Percentiles rank a stretch among this genome's conserved stretches.
phyloP scores from a whole-genome alignment of 208 protist genomes.

The Acanthamoeba quina region DNA sequence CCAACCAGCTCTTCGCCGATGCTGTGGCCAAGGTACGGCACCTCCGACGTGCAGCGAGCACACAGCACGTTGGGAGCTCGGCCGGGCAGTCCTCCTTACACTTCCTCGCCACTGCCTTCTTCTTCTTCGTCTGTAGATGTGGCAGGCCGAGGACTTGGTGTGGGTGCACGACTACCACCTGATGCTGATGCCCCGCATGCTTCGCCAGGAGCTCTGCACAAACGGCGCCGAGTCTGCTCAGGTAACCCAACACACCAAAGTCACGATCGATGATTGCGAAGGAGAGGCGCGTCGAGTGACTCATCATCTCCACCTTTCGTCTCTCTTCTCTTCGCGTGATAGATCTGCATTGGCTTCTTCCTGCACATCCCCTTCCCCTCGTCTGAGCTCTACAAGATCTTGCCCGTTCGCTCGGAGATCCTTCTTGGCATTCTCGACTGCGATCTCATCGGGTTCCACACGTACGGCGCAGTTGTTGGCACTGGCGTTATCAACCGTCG shows the following conservation, averaged over 20 bases:
- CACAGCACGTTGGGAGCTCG: neutral
- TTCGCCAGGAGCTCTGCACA: constrained; percentile 76
- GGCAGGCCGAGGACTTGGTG: constrained; percentile 80
- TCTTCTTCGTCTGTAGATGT: constrained; percentile 58
- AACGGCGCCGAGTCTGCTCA: neutral
- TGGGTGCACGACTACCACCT: constrained; percentile 92
- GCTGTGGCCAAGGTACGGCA: constrained; percentile 44
- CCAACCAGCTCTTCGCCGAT: constrained; percentile 85
- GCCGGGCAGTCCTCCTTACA: neutral
- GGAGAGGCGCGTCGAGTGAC: too few species aligned
- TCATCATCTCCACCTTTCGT: too few species aligned
- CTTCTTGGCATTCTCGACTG: constrained; percentile 85
- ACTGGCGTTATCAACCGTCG: too few species aligned
- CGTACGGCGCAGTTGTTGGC: constrained; percentile 43
- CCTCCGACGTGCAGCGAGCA: too few species aligned
- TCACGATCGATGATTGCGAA: too few species aligned
- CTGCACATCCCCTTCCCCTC: constrained; percentile 90
- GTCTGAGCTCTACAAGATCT: constrained; percentile 87
- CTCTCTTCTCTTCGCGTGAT: too few species aligned
- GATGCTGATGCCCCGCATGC: constrained; percentile 88
- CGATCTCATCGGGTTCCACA: constrained; percentile 81
- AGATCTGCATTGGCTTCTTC: constrained; percentile 84
- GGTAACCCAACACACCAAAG: neutral
- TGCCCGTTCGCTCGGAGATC: constrained; percentile 84
- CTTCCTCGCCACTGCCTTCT: neutral